Conservation (phyloP, 2,329 filamentous ascomycete species). For the Beauveria pseudobassiana region DNA sequence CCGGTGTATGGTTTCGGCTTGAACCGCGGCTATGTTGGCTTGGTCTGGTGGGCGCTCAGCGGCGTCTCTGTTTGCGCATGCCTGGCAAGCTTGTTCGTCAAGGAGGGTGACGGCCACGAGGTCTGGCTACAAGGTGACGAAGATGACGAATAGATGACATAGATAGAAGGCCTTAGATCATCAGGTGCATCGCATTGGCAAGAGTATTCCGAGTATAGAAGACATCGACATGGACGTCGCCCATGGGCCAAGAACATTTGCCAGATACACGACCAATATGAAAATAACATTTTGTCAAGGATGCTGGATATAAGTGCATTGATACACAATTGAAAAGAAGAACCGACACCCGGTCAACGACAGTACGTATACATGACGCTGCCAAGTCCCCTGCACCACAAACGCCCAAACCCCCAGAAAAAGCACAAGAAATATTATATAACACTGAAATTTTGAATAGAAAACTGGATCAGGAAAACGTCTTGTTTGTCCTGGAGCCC, state of each 20-base stretch:
- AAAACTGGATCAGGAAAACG: background rate
- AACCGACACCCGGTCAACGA: background rate
- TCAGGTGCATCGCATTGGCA: background rate
- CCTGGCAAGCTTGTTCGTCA: conserved; percentile 46
- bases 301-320: background rate
- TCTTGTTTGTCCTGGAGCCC: conserved; percentile 16
- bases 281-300: background rate
- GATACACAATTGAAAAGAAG: background rate
- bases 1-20: conserved; percentile 54
- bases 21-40: conserved; percentile 47
- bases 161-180: background rate
- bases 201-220: background rate
- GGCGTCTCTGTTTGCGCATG: conserved; percentile 41
- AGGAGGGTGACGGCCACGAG: conserved; percentile 58
- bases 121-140: conserved; percentile 57
- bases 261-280: background rate
- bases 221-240: background rate
- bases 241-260: background rate
- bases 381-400: background rate
- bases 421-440: background rate
- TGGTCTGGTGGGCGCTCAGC: conserved; percentile 50
- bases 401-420: background rate
- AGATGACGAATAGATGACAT: conserved; percentile 24
- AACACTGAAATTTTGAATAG: background rate
- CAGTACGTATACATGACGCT: background rate